phyloP scores from a whole-genome alignment of 2,329 filamentous ascomycete genomes.

The Xylaria sp. region DNA sequence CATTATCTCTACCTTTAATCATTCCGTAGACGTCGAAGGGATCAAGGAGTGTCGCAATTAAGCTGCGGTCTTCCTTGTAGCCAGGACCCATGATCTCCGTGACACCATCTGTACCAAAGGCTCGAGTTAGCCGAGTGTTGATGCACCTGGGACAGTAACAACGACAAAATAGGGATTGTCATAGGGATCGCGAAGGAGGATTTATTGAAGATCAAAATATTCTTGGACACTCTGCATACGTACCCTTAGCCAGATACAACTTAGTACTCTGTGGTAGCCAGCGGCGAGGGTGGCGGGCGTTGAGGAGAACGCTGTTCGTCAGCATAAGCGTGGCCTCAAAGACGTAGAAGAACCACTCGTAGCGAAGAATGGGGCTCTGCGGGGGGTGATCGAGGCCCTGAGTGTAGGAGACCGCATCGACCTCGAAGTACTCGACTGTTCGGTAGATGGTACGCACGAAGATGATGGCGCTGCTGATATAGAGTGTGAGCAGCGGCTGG shows the following conservation, averaged over 20 bases:
- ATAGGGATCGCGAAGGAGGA: too few relatives aligned
- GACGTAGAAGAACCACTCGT: slow-evolving; percentile 70
- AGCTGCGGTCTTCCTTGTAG: slow-evolving; percentile 60
- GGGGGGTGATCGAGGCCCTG: slow-evolving; percentile 52
- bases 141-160: not conserved
- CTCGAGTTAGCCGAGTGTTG: slow-evolving; percentile 10
- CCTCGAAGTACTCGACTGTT: slow-evolving; percentile 67
- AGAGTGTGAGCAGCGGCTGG: slow-evolving; percentile 60
- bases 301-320: slow-evolving; percentile 61
- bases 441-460: slow-evolving; percentile 66
- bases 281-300: slow-evolving; percentile 61
- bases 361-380: slow-evolving; percentile 61
- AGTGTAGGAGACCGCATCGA: slow-evolving; percentile 56
- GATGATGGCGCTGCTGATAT: slow-evolving; percentile 62
- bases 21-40: slow-evolving; percentile 55
- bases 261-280: slow-evolving; percentile 61
- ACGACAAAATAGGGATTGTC: not conserved
- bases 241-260: slow-evolving; percentile 59
- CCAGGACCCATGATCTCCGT: slow-evolving; percentile 62
- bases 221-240: slow-evolving; percentile 6
- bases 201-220: not conserved
- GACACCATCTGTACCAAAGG: slow-evolving; percentile 52
- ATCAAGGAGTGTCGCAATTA: slow-evolving; percentile 56
- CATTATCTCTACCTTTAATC: slow-evolving; percentile 49
- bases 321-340: slow-evolving; percentile 68